phyloP scores from a whole-genome alignment of 495 filamentous ascomycete species.

The Xylaria venustula region DNA sequence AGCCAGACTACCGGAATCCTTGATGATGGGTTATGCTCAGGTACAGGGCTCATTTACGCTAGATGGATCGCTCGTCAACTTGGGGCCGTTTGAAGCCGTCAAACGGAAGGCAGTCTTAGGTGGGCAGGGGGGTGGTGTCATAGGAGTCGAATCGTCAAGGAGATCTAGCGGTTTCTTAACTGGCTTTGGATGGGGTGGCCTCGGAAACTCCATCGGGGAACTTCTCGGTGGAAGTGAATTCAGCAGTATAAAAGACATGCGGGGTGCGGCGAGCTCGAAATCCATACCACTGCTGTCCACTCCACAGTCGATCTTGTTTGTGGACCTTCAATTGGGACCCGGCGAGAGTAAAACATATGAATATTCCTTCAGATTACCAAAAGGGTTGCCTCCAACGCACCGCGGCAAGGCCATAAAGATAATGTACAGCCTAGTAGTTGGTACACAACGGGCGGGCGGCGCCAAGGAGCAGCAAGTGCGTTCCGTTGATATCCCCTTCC shows the following conservation, averaged over 20 bases:
- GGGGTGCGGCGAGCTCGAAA: slow-evolving; percentile 72
- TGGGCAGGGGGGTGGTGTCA: slow-evolving; percentile 78
- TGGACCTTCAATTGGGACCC: slow-evolving; percentile 81
- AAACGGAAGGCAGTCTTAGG: slow-evolving; percentile 92
- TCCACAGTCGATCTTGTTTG: slow-evolving; percentile 95
- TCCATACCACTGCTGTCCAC: slow-evolving; percentile 88
- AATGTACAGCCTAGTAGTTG: slow-evolving; percentile 85
- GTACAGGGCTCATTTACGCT: slow-evolving; percentile 88
- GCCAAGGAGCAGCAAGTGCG: slow-evolving; percentile 77
- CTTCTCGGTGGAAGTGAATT: slow-evolving; percentile 80
- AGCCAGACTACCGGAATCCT: slow-evolving; percentile 59
- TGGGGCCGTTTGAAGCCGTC: slow-evolving; percentile 88
- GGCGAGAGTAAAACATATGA: slow-evolving; percentile 86
- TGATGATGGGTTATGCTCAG: slow-evolving; percentile 98
- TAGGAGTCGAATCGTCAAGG: slow-evolving; percentile 74
- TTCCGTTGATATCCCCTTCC: slow-evolving; percentile 90
- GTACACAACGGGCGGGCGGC: slow-evolving; percentile 81
- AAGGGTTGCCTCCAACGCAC: slow-evolving; percentile 84
- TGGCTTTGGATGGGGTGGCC: slow-evolving; percentile 81
- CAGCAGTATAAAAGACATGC: slow-evolving; percentile 93
- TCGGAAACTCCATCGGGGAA: slow-evolving; percentile 85
- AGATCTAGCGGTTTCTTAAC: slow-evolving; percentile 77
- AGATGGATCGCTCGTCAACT: slow-evolving; percentile 87
- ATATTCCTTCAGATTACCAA: slow-evolving; percentile 82
- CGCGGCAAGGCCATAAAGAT: slow-evolving; percentile 94